Conservation (phyloP, 2,329 filamentous ascomycete species). For the Cercospora janseana region DNA sequence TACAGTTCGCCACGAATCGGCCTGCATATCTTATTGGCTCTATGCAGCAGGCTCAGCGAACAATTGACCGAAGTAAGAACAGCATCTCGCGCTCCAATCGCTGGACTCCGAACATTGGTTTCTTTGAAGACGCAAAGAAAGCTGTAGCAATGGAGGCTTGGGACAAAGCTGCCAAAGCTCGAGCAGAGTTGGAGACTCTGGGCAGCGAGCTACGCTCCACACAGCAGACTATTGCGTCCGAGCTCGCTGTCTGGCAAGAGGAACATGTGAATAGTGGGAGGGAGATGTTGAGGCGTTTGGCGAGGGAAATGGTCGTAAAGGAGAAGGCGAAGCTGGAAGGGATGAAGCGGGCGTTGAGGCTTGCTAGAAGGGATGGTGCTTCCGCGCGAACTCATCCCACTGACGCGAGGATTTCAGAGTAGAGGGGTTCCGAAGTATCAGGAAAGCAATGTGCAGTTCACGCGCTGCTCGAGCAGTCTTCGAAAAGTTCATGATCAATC, state of each 20-base stretch:
- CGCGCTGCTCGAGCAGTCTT: too few relatives aligned
- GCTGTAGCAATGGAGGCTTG: slow-evolving; percentile 80
- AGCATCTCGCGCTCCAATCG: slow-evolving; percentile 71
- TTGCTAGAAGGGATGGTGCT: background rate
- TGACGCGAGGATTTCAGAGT: too few relatives aligned
- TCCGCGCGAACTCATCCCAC: too few relatives aligned
- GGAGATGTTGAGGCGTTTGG: slow-evolving; percentile 72
- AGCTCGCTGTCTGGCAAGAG: slow-evolving; percentile 92
- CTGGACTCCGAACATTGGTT: slow-evolving; percentile 63
- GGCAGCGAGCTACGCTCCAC: slow-evolving; percentile 83
- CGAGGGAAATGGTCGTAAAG: slow-evolving; percentile 71
- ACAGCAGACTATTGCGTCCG: slow-evolving; percentile 86
- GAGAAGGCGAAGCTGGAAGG: slow-evolving; percentile 78
- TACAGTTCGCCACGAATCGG: slow-evolving; percentile 74
- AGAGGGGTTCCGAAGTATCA: too few relatives aligned
- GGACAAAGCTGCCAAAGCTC: slow-evolving; percentile 69
- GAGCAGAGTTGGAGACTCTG: slow-evolving; percentile 69
- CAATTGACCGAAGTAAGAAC: slow-evolving; percentile 73
- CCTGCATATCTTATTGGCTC: slow-evolving; percentile 74
- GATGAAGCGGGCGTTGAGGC: slow-evolving; percentile 72
- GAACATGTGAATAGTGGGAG: slow-evolving; percentile 75
- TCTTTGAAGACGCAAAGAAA: slow-evolving; percentile 84
- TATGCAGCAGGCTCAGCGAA: slow-evolving; percentile 71
- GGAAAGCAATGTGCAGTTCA: too few relatives aligned
- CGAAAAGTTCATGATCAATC: too few relatives aligned